Evolutionary conservation across 2,329 filamentous ascomycete species (phyloP), one percentile per base, ranked within the genome.

Genomic region (Colletotrichum musae): DNA sequence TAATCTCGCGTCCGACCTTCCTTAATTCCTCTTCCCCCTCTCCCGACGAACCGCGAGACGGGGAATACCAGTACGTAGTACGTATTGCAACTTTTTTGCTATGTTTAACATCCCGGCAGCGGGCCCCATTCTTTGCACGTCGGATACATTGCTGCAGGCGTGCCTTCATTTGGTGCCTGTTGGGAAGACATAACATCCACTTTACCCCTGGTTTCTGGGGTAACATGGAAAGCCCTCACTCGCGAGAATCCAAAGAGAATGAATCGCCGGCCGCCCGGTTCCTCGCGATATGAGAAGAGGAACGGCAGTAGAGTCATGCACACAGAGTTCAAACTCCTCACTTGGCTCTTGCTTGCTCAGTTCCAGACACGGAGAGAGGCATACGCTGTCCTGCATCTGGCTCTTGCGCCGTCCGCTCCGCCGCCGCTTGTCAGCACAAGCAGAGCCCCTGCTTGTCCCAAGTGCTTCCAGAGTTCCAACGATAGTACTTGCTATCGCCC

Each of bases 21-120:
- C 47, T 64, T 58, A 50, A 68, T 58, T 58, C 53, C 60, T 52
- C 45, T 41, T 58, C 53, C 52, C 45, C 64, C 48, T 32, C 18
- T 36, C 32, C 21, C 21, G 39, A n/a, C 24, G 39, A 63, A 51
- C 64, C 45, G 47, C 43, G 51, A 48, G 32, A 48, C 64, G 45
- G 52, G 60, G 26, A 15, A 26, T 36, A 24, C 21, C 21, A 24
- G 21, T 24, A 45, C 16, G 26, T 67, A 24, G 21, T 24, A 45
- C 16, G 26, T 67, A n/a, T n/a, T n/a, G n/a, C 45, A 10, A 6
- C 51, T 60, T 21, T 39, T 26, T n/a, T 60, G 50, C 39, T 59
- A 45, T 24, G 36, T 53, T 47, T 57, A 36, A 41, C 32, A 51
- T 52, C 47, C 65, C 54, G 13, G 52, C 15, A 24, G 43, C 10